Base-by-base conservation (phyloP, 768 basidiomycete species). In the Suillus lakei region DNA sequence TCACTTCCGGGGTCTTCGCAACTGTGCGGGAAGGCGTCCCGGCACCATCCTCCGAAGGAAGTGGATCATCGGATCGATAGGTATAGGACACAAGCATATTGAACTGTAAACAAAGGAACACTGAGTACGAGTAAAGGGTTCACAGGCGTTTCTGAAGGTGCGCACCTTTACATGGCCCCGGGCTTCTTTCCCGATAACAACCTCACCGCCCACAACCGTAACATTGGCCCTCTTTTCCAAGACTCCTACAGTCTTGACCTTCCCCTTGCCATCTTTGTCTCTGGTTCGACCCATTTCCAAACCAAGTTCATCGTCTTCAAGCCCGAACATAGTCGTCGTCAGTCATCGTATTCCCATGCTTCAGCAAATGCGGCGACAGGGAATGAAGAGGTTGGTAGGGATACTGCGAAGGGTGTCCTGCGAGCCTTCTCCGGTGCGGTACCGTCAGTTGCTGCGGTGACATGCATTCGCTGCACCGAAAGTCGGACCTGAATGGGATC, bases 321-420 rank as follows among this genome's bases (percentile, higher is more conserved):
- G 73, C 43, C 85, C 87, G 70, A 91, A 90, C 91, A 93, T 92
- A n/a, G 51, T 84, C 85, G 39, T 94, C 95, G 64, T 97, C 95
- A n/a, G 65, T 96, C 96, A 62, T 98, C 97, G 67, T 96, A 98
- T 76, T 99, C 96, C 97, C 97, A 99, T 39, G 94, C 95, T 74
- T 99, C 98, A 21, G 95, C 95, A 73, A 92, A 96, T 3, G 97
- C 93, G 16, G 91, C 89, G 55, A 99, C 87, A 6, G 91, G 82
- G 74, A 99, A 97, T 10, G 89, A 79, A 0, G 86, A 80, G 13
- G 88, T 88, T 0, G 95, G 96, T 3, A 99, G 80, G 12, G 90
- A 89, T 6, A 97, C 83, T 1, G 89, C 91, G 73, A 93, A 97
- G 2, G 91, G 90, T 50, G 90, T 88, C 5, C 90, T 84, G 15